Base-by-base conservation (phyloP, 2,329 filamentous ascomycete genomes). In the Clarireedia homoeocarpa region DNA sequence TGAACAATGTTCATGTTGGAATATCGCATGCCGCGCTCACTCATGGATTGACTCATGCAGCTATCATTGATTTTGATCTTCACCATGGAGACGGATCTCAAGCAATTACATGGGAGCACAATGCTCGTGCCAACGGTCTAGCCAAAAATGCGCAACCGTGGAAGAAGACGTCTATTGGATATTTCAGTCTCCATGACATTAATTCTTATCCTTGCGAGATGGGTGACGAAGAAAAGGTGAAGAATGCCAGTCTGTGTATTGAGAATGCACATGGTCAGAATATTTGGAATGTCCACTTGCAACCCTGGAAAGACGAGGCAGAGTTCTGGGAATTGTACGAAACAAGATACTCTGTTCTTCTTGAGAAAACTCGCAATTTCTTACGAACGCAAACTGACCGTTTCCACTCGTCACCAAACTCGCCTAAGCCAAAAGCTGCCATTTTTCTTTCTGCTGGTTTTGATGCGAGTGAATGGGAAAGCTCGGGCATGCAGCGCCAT, bases 31-130 rank as follows among this genome's bases (percentile, higher is more conserved):
- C 86, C 10, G 85, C 89, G 20, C 82, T 92, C 60, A 81, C 80
- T 40, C 88, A 99, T 67, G 91, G 88, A 0, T 74, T 97, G 27
- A 97, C 92, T 0, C 94, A 99, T 70, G 92, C 91, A 0, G 94
- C 90, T 10, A 97, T 95, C 59, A 83, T 95, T 61, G 59, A 59
- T 60, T 60, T 59, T 53, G 58, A 60, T 69, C 77, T 96, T 23
- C 91, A 96, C 66, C 91, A 96, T 66, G 91, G 91, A 48, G 91
- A 96, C 68, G 94, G 94, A n/a, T 97, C 92, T 10, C 94, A 99
- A 71, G 80, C 89, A 2, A 95, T 99, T 64, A 80, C 92, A 0
- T 97, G 92, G 92, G 82, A 87, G 44, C 89, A 95, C 65, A 99
- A 97, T 68, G 77, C 81, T 48, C 85, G 87, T 59, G 82, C 86